Base-by-base conservation (phyloP, 331 rosid genomes). In the Malus hybrid region DNA sequence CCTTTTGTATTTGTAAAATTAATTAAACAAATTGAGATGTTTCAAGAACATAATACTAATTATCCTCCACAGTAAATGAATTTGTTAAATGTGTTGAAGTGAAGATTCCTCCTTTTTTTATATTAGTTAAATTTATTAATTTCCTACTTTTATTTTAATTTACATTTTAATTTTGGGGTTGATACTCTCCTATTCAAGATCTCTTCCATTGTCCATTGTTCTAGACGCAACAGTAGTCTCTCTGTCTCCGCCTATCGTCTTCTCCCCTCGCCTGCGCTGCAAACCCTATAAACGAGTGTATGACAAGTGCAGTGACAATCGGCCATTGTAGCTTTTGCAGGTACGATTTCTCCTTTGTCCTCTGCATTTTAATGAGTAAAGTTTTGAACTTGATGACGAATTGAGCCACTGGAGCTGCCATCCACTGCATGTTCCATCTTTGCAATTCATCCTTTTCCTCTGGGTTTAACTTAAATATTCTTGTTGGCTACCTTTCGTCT, bases 171-270 rank as follows among this genome's bases (percentile, higher is more conserved):
- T 68, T 44, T 44, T 44, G 53, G 53, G 24, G 24, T 24, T 53
- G 58, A 18, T 7, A 6, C 58, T 14, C 11, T 7, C 20, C 14
- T 44, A 10, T 68, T 4, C 42, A 42, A 26, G 73, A 72, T 76
- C 78, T 62, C 46, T 29, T 78, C 62, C 74, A 28, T 70, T 60
- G 66, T 78, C 62, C 71, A 56, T 64, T 66, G 66, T 64, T 64
- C 33, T 58, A 8, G 57, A 77, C 79, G 77, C 77, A 34, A 58
- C 84, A 62, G 72, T 72, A 66, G 62, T 48, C 44, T 74, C 30
- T 14, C 60, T 58, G 6, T 36, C 36, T 42, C 65, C 18, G 19
- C 19, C 63, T 50, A 1, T 61, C 39, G 16, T 30, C 20, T 18
- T 55, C 53, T 34, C 52, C 70, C 61, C 36, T 14, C 22, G 39